A percentile compares a stretch with the other conserved stretches of the same genome.
These are phyloP conservation scores for Fusarium floridanum DNA, from an alignment of 2,329 filamentous ascomycete genomes.

Conservation along the genomic window DNA sequence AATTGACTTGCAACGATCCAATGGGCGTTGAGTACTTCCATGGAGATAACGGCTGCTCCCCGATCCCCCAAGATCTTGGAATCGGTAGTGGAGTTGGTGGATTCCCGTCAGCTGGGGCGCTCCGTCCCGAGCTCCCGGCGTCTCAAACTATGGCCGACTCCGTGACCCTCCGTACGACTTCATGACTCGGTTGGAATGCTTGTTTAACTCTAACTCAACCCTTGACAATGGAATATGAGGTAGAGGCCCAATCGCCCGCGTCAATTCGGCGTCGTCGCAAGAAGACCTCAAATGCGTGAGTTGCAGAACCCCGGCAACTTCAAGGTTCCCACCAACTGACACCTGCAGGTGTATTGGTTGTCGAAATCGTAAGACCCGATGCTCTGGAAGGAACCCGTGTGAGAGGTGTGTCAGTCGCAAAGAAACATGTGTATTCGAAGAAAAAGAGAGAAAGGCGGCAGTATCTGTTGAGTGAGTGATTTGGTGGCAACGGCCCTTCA, in stretches of 20 bases:
- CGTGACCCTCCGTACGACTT: neutral
- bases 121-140: neutral
- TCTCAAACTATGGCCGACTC: neutral
- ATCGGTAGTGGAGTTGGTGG: neutral
- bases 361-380: slow-evolving; percentile 37
- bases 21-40: neutral
- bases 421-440: slow-evolving; percentile 32
- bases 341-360: slow-evolving; percentile 29
- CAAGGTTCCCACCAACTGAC: slow-evolving; percentile 2
- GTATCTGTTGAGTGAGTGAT: slow-evolving; percentile 29
- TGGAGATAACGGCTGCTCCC: neutral
- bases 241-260: neutral
- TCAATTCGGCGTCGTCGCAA: slow-evolving; percentile 13
- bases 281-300: slow-evolving; percentile 30
- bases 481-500: no score
- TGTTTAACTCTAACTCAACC: neutral
- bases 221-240: slow-evolving; percentile 13
- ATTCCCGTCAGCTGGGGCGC: neutral
- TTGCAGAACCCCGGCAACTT: neutral
- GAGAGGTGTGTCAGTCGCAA: slow-evolving; percentile 34
- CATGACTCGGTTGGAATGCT: neutral
- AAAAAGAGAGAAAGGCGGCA: slow-evolving; percentile 35
- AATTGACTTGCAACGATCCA: neutral
- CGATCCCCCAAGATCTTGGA: neutral
- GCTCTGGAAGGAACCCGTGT: slow-evolving; percentile 34